phyloP scores from a whole-genome alignment of 352 stramenopile genomes.

The Globisporangium recalcitrans region DNA sequence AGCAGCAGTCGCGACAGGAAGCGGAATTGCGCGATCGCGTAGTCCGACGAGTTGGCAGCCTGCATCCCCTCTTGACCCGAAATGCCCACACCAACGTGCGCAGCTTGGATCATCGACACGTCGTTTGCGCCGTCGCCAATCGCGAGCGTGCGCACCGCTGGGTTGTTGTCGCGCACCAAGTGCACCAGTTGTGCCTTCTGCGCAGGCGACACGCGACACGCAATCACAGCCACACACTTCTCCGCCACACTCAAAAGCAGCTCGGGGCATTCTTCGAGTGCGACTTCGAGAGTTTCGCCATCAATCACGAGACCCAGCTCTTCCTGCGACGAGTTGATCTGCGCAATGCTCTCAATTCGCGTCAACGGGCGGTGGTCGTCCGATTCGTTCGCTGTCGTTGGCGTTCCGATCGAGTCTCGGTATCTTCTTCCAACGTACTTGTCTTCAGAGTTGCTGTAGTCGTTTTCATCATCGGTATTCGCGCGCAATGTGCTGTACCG shows the following conservation, averaged over 20 bases:
- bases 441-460: constrained; percentile 5
- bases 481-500: constrained; percentile 27
- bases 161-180: constrained; percentile 88
- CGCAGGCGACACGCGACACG: constrained; percentile 89
- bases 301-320: constrained; percentile 75
- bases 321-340: constrained; percentile 29
- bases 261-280: constrained; percentile 66
- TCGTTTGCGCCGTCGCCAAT: constrained; percentile 96
- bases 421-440: constrained; percentile 4
- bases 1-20: constrained; percentile 89
- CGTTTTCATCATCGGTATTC: constrained; percentile 6
- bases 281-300: constrained; percentile 74
- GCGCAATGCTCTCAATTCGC: constrained; percentile 62
- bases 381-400: constrained; percentile 4
- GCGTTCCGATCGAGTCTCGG: constrained; percentile 9
- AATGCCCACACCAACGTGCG: constrained; percentile 91
- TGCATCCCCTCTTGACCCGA: constrained; percentile 92
- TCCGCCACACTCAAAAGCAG: constrained; percentile 71
- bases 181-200: constrained; percentile 93
- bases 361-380: constrained; percentile 37
- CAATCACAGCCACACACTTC: constrained; percentile 89
- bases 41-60: constrained; percentile 92
- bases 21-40: constrained; percentile 93
- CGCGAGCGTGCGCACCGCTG: constrained; percentile 74
- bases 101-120: constrained; percentile 94